Conservation (phyloP, 164 flowering plant genomes). For the Magnolia kwangsiensis region DNA sequence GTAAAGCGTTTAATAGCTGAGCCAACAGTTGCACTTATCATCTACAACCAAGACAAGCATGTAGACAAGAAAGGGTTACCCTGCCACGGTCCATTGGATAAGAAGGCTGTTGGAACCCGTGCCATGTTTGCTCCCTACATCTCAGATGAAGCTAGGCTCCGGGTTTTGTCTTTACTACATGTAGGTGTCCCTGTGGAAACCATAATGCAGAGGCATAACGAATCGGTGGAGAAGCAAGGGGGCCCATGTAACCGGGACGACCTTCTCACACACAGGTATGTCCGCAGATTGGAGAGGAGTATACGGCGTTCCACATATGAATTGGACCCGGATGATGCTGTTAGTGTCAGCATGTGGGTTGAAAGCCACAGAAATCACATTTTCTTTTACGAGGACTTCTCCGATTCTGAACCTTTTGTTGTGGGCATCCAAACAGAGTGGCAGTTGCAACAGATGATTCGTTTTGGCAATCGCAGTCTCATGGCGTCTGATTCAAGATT, state of each 20-base stretch:
- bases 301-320: slow-evolving; percentile 78
- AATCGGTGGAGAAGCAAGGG: slow-evolving; percentile 80
- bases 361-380: slow-evolving; percentile 66
- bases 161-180: slow-evolving; percentile 75
- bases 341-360: slow-evolving; percentile 80
- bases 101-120: slow-evolving; percentile 81
- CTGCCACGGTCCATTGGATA: slow-evolving; percentile 95
- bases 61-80: slow-evolving; percentile 82
- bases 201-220: slow-evolving; percentile 92
- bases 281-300: slow-evolving; percentile 82
- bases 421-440: slow-evolving; percentile 96
- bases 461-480: slow-evolving; percentile 76
- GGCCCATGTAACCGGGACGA: slow-evolving; percentile 93
- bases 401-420: slow-evolving; percentile 69
- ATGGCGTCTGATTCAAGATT: slow-evolving; percentile 80
- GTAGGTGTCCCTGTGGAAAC: slow-evolving; percentile 95
- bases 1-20: slow-evolving; percentile 91
- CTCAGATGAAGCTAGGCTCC: slow-evolving; percentile 91
- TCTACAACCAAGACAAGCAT: slow-evolving; percentile 88
- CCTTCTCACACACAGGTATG: slow-evolving; percentile 85
- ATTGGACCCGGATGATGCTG: slow-evolving; percentile 75
- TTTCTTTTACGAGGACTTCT: slow-evolving; percentile 82
- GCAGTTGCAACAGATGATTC: slow-evolving; percentile 99
- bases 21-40: slow-evolving; percentile 88
- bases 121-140: slow-evolving; percentile 96